phyloP scores from a whole-genome alignment of 1,139 yeast species.

The Lodderomyces elongisporus region DNA sequence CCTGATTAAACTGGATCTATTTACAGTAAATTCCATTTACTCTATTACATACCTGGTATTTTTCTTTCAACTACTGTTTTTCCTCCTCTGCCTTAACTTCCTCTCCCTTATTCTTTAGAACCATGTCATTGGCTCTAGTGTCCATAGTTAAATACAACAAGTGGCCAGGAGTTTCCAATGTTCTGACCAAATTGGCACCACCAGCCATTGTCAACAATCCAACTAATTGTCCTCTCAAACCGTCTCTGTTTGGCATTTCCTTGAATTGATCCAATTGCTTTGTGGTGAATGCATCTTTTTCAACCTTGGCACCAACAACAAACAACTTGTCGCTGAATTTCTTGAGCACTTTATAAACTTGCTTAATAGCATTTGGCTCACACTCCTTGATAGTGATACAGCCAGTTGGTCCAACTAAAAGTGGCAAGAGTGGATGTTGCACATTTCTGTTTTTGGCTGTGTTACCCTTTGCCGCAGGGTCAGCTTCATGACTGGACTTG shows the following conservation, averaged over 20 bases:
- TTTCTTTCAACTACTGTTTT: too few species aligned
- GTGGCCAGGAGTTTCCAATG: conserved; percentile 66
- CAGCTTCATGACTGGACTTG: conserved; percentile 60
- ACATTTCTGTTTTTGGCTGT: conserved; percentile 36
- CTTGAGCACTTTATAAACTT: conserved; percentile 57
- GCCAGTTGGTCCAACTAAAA: conserved; percentile 83
- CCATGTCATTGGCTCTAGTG: conserved; percentile 47
- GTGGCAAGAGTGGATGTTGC: conserved; percentile 62
- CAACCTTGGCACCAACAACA: conserved; percentile 81
- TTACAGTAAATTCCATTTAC: too few species aligned
- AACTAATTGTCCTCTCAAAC: conserved; percentile 74
- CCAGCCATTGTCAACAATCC: conserved; percentile 81
- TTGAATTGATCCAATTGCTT: conserved; percentile 59
- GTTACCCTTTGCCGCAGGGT: conserved; percentile 70
- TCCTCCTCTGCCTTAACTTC: too few species aligned
- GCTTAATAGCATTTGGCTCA: conserved; percentile 64
- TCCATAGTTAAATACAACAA: conserved; percentile 70
- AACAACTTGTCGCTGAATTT: conserved; percentile 67
- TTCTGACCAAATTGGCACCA: conserved; percentile 84
- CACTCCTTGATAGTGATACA: conserved; percentile 64
- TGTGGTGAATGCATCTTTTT: conserved; percentile 46
- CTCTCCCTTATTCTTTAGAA: conserved; percentile 8
- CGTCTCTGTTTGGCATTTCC: conserved; percentile 64
- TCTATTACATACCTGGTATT: too few species aligned
- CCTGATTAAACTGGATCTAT: too few species aligned